phyloP scores from a whole-genome alignment of 495 filamentous ascomycete species.

The Penicillium coffeae region DNA sequence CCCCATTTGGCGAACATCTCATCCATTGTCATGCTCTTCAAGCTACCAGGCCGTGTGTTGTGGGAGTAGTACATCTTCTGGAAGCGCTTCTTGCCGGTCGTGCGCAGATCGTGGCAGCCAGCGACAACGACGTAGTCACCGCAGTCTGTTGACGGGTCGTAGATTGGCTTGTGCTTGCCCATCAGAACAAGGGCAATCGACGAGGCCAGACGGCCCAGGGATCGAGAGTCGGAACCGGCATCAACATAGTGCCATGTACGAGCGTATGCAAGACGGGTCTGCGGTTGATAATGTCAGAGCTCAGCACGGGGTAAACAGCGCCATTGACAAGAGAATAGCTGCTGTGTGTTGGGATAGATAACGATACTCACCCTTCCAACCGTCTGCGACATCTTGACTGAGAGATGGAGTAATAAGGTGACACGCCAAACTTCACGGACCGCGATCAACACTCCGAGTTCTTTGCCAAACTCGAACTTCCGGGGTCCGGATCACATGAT shows the following conservation, averaged over 20 bases:
- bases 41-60: constrained; percentile 80
- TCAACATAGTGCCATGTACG: constrained; percentile 87
- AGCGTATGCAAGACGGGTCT: constrained; percentile 97
- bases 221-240: constrained; percentile 54
- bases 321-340: background rate
- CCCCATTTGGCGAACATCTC: constrained; percentile 90
- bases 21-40: constrained; percentile 91
- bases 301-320: background rate
- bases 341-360: background rate
- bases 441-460: constrained; percentile 10
- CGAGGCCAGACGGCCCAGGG: constrained; percentile 83
- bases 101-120: constrained; percentile 79
- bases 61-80: constrained; percentile 96
- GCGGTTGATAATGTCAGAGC: constrained; percentile 1
- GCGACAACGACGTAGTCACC: constrained; percentile 97
- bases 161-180: constrained; percentile 99
- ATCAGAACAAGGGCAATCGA: constrained; percentile 88
- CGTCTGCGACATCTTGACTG: constrained; percentile 42
- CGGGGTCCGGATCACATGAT: constrained; percentile 17
- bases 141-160: constrained; percentile 92
- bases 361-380: constrained; percentile 39
- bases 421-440: constrained; percentile 3
- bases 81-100: constrained; percentile 84
- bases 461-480: constrained; percentile 17
- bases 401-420: background rate